Base-by-base conservation (phyloP, 2,329 filamentous ascomycete genomes). In the Septoria linicola region DNA sequence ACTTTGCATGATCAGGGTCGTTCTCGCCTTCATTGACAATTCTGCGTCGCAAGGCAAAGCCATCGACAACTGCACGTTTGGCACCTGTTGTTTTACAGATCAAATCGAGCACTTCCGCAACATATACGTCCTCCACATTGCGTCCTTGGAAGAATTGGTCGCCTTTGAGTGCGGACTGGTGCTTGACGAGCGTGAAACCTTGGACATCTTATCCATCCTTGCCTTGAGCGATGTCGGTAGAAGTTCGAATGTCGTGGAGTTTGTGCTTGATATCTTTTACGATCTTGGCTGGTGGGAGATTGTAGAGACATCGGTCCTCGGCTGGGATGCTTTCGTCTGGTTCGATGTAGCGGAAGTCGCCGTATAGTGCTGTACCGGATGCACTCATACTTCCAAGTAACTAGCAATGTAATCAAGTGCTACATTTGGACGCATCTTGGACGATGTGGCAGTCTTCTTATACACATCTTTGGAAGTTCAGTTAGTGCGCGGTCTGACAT, bases 261-360 rank as follows among this genome's bases (percentile, higher is more conserved):
- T 37, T 44, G 16, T 40, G 32, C 10, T 11, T 14, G n/a, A 40
- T 14, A 25, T 45, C 41, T 31, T 45, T 40, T 32, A 45, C 31
- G 13, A 21, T 8, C 21, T 40, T 51, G 34, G 21, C 25, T 11
- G 32, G 19, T 30, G 49, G 41, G 8, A 37, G 20, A 4, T 25
- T 31, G 41, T 45, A 51, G 27, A 45, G 25, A 13, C 40, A 31
- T 14, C 49, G 49, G 6, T 51, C 49, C 20, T 41, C 10, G 8
- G 42, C 41, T n/a, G 49, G 25, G 34, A 35, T 31, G 6, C 17
- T 19, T 6, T 27, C 13, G 23, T 40, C 34, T 27, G 49, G 49
- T 10, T 17, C 25, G 16, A 17, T 40, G 41, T 45, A 51, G 25
- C 41, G 41, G 21, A 41, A 31, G 25, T 31, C 21, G 25, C 49